A percentile compares a stretch with the other conserved stretches of the same genome.
These are phyloP conservation scores for Eragrostis curvula DNA, from an alignment of 176 grass and related monocot genomes.

Conservation along the genomic window DNA sequence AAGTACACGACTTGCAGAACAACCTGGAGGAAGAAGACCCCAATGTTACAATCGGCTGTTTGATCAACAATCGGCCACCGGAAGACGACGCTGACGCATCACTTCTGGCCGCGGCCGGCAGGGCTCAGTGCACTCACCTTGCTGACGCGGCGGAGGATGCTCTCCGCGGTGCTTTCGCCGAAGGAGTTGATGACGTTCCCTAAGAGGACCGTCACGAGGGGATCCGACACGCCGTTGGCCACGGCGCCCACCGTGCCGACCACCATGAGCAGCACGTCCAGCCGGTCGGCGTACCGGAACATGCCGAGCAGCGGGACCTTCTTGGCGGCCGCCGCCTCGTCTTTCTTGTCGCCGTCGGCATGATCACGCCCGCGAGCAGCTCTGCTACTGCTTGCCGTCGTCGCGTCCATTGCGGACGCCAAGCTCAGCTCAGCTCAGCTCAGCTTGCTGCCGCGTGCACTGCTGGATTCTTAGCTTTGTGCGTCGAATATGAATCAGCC, in stretches of 20 bases:
- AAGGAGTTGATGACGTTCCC: slow-evolving; percentile 58
- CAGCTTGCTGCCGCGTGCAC: background rate
- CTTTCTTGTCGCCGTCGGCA: background rate
- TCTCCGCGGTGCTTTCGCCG: slow-evolving; percentile 28
- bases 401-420: background rate
- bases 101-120: too few relatives aligned
- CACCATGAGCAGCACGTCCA: slow-evolving; percentile 62
- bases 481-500: background rate
- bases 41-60: background rate
- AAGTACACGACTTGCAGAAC: slow-evolving; percentile 70
- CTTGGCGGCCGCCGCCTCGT: background rate
- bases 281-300: slow-evolving; percentile 67
- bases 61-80: background rate
- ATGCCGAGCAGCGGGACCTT: slow-evolving; percentile 55
- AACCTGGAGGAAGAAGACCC: slow-evolving; percentile 41
- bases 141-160: slow-evolving; percentile 39
- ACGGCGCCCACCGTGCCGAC: slow-evolving; percentile 49
- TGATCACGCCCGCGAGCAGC: background rate
- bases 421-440: slow-evolving; percentile 10
- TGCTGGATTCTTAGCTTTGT: slow-evolving; percentile 2
- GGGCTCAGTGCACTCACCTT: slow-evolving; percentile 39
- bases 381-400: background rate
- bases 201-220: slow-evolving; percentile 56
- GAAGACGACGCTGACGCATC: background rate
- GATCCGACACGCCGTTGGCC: slow-evolving; percentile 55